Evolutionary conservation across 192 early-diverging fungal species (phyloP), one percentile per base, ranked within the genome.

Genomic region (Tieghemiomyces parasiticus): DNA sequence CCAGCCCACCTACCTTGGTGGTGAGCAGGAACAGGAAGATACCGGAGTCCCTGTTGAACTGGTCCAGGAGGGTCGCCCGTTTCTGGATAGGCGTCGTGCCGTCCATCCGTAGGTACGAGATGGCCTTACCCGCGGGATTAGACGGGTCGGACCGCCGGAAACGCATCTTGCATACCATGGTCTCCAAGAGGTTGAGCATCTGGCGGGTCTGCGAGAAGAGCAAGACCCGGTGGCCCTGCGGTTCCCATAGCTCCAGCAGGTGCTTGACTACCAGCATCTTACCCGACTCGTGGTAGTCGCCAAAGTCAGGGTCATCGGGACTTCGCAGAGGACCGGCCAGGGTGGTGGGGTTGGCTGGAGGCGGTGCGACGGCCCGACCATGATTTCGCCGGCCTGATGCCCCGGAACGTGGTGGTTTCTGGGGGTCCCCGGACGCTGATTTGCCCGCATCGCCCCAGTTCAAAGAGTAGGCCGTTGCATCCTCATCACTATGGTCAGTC

Each of bases 1-100:
- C 95, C 10, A 99, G 72, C 1, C 95, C 95, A 22, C 95, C 95
- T 0, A 97, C 93, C 61, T 91, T 91, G 48, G 95, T 99, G 0
- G 95, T 99, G n/a, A 99, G 74, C 60, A 99, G 68, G 61, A 99
- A 99, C 16, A 97, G 72, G 69, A 82, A 92, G 4, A 95, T 79
- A 6, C 65, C 59, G 2, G 75, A 59, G 50, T 84, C 69, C 59
- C 78, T 19, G 66, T 90, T 99, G 74, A 85, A 99, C 62, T 85
- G 80, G 69, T 99, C 90, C 2, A 99, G 88, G 63, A 97, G 71
- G 2, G 71, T 69, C 47, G 87, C 81, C 31, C 93, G 81, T n/a
- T 78, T 71, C 60, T 86, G 78, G n/a, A 99, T 84, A 3, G 92
- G 84, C 4, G 95, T 99, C 22, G 79, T 79, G 6, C 95, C 95